Evolutionary conservation across 208 protist species (phyloP), one percentile per base, ranked within the genome.

Genomic region (Angomonas ambiguus): DNA sequence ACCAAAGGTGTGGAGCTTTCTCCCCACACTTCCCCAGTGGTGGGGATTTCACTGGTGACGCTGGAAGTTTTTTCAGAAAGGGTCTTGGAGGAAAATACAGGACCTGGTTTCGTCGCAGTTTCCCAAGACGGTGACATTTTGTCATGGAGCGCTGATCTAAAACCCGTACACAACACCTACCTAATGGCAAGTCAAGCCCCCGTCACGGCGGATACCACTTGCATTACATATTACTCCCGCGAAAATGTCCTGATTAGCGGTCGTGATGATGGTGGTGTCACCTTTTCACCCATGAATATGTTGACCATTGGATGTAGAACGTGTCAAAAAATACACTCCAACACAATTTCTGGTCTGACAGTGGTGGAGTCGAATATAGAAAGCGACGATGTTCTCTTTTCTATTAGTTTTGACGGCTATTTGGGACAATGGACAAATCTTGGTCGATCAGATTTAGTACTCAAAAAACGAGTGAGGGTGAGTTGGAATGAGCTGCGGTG

Each of bases 391-490:
- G 62, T 74, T 16, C 53, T 87, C 31, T 67, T 75, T 10, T 82
- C 84, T 11, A 64, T 80, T n/a, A 72, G 72, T 22, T 91, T 79
- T 61, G 84, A 91, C 57, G 84, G 84, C 1, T 67, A 69, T 42
- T 49, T 91, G 13, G 67, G 56, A 11, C 20, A 81, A 11, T 87
- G 80, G 84, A 67, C 51, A 41, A 24, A 64, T 32, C 41, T 67
- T 22, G 58, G 69, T 11, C 31, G 72, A 13, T 8, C 45, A 5
- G 64, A 42, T n/a, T 64, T 70, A 1, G 5, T 60, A 3, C 49
- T 48, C 2, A 34, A 71, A 24, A 64, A 45, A 11, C 30, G 61
- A 13, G 62, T 72, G 16, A 65, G 68, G 13, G 69, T 87, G 16
- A 82, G 64, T 41, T 69, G 59, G 38, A 85, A 74, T 67, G 83